Evolutionary conservation across 352 stramenopile genomes (phyloP).

Genomic region (Globisporangium spinosum): DNA sequence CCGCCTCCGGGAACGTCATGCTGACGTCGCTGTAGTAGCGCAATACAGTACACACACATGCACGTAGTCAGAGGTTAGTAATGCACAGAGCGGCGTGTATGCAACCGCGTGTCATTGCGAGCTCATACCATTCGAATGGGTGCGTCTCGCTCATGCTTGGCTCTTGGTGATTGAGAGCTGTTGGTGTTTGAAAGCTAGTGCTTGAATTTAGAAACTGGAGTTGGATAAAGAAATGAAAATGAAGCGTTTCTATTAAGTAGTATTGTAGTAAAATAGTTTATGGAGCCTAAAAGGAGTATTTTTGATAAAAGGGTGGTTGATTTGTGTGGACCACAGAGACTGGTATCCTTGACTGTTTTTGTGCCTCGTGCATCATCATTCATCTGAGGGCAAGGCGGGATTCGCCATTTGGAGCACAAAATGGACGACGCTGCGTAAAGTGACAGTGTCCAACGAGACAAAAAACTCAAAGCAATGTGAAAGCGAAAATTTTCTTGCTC

Average conservation of each 20-base stretch:
- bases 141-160: constrained; percentile 47
- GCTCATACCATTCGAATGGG: constrained; percentile 75
- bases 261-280: not conserved
- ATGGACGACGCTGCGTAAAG: not conserved
- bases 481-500: not conserved
- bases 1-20: constrained; percentile 57
- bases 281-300: not conserved
- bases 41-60: not conserved
- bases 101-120: not conserved
- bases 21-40: constrained; percentile 42
- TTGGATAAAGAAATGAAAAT: not conserved
- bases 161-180: constrained; percentile 2
- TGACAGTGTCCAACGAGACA: not conserved
- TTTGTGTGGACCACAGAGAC: not conserved
- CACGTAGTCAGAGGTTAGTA: not conserved
- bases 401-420: not conserved
- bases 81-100: not conserved
- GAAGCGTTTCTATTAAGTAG: not conserved
- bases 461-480: not conserved
- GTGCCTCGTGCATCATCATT: not conserved
- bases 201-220: not conserved
- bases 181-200: not conserved
- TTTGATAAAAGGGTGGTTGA: not conserved
- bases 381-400: not conserved
- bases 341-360: not conserved